Percentiles rank a stretch among this genome's conserved stretches.
phyloP scores from a whole-genome alignment of 2,329 filamentous ascomycete species.

The Diplocarpon rosae region DNA sequence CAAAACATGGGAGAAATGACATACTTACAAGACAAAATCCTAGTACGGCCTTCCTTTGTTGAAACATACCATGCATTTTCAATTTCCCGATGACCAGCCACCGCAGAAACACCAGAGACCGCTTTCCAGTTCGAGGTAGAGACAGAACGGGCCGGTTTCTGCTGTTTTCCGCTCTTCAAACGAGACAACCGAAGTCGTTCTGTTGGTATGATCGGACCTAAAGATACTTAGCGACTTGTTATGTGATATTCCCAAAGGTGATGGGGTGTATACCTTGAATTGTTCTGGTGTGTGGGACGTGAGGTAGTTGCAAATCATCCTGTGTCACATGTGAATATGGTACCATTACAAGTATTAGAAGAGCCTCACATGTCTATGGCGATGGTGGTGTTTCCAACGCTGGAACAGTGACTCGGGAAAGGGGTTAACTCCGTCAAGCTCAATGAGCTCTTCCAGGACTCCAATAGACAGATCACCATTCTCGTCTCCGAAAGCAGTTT shows the following conservation, averaged over 20 bases:
- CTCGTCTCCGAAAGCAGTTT: background rate
- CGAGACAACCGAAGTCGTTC: constrained; percentile 9
- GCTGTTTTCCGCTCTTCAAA: background rate
- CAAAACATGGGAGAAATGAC: background rate
- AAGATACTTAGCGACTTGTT: background rate
- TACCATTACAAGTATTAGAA: background rate
- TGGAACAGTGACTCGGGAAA: constrained; percentile 36
- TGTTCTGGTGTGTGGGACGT: constrained; percentile 37
- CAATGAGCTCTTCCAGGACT: constrained; percentile 37
- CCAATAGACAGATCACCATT: constrained; percentile 22
- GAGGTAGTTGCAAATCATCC: constrained; percentile 33
- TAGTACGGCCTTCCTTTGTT: constrained; percentile 4
- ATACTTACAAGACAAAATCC: background rate
- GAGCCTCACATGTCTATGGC: constrained; percentile 32
- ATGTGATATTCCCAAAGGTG: background rate
- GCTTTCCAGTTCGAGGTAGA: background rate
- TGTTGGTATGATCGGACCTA: background rate
- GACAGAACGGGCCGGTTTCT: background rate
- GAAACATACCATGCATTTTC: constrained; percentile 13
- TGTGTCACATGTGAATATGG: background rate
- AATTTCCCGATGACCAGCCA: constrained; percentile 8
- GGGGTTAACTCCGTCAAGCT: constrained; percentile 34
- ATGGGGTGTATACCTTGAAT: constrained; percentile 27
- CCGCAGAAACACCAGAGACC: background rate
- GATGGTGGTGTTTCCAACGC: constrained; percentile 35